A percentile compares a stretch with the other conserved stretches of the same genome.
Evolutionary conservation across 83 land plant species (phyloP).

Genomic region (Thuja plicata): DNA sequence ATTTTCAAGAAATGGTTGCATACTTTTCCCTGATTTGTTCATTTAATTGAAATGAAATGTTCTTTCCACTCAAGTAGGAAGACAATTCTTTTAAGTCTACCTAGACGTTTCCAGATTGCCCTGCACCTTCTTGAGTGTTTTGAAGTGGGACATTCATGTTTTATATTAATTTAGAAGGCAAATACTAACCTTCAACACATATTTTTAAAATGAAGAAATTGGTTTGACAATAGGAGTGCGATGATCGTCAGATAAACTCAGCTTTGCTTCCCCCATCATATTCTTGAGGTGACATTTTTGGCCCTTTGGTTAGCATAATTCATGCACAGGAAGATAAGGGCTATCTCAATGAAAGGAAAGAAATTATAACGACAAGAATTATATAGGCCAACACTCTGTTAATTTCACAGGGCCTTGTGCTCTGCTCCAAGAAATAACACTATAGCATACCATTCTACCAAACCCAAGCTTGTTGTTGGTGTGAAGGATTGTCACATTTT

Average conservation of each 20-base stretch:
- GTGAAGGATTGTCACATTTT: not conserved
- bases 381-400: not conserved
- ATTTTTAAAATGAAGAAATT: no score
- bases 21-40: not conserved
- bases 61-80: not conserved
- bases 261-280: not conserved
- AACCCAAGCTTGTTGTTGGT: not conserved
- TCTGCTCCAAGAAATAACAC: not conserved
- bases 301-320: not conserved
- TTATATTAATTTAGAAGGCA: not conserved
- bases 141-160: not conserved
- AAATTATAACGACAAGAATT: not conserved
- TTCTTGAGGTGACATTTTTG: not conserved
- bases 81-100: not conserved
- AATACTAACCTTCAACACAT: not conserved
- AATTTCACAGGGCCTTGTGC: not conserved
- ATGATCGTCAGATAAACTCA: not conserved
- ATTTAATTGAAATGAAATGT: not conserved
- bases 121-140: not conserved
- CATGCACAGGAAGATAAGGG: not conserved
- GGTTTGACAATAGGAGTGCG: not conserved
- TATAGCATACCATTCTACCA: not conserved
- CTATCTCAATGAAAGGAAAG: not conserved
- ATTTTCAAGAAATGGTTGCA: not conserved
- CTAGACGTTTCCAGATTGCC: not conserved